phyloP scores from a whole-genome alignment of 2,329 filamentous ascomycete species.

The Calonectria multiphialidica region DNA sequence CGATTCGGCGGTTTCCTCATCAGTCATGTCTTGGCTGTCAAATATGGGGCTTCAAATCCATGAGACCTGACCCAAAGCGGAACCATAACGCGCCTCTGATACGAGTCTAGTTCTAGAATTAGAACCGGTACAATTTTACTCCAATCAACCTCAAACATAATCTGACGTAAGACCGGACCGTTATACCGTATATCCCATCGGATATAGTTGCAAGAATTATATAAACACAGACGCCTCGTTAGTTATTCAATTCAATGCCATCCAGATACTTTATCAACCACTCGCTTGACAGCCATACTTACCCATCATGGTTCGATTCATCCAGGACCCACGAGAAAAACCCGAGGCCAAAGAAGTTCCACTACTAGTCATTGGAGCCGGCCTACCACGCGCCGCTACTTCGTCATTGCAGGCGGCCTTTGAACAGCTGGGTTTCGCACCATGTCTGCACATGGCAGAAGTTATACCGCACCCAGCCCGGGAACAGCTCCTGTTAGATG shows the following conservation, averaged over 20 bases:
- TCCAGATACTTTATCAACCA: neutral
- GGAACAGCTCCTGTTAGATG: slow-evolving; percentile 39
- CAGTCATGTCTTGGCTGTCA: neutral
- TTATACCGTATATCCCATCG: neutral
- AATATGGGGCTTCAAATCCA: neutral
- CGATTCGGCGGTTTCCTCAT: neutral
- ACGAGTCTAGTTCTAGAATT: neutral
- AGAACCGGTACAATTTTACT: neutral
- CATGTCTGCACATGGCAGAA: slow-evolving; percentile 31
- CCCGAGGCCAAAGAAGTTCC: neutral
- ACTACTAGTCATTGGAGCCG: neutral
- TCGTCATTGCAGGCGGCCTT: neutral
- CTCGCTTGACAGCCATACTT: neutral
- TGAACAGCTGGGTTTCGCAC: neutral
- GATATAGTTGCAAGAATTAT: neutral
- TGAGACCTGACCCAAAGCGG: neutral
- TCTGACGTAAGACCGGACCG: neutral
- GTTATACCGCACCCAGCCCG: slow-evolving; percentile 40
- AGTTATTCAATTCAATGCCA: no score
- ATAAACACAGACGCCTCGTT: neutral
- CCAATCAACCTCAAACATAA: neutral
- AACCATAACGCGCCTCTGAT: neutral
- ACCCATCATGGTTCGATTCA: neutral
- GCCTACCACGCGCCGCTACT: neutral
- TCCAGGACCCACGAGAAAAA: neutral